Conservation (phyloP, 1,284 basidiomycete species). For the Tilletia horrida region DNA sequence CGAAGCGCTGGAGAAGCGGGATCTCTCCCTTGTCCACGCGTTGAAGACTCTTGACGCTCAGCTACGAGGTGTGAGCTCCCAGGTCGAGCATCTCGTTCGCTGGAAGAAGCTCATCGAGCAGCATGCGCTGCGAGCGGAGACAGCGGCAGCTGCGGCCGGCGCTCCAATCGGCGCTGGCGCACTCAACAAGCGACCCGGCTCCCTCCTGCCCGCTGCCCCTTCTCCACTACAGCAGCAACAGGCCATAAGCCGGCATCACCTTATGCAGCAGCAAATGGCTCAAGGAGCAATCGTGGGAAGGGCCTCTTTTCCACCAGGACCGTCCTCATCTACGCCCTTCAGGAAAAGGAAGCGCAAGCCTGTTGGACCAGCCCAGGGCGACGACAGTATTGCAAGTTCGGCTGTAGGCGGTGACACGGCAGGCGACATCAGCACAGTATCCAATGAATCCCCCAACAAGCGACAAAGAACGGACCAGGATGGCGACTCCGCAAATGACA, state of each 20-base stretch:
- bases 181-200: background rate
- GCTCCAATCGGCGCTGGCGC: background rate
- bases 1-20: background rate
- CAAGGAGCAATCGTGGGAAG: background rate
- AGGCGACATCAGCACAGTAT: background rate
- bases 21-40: background rate
- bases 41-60: conserved; percentile 3
- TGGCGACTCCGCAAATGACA: background rate
- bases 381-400: background rate
- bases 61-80: background rate
- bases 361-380: no score
- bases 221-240: background rate
- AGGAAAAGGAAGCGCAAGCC: conserved; percentile 1
- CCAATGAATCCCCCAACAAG: background rate
- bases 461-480: background rate
- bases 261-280: background rate
- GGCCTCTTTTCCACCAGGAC: background rate
- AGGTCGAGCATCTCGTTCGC: conserved; percentile 2
- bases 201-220: background rate
- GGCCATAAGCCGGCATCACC: background rate
- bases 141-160: background rate
- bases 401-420: background rate
- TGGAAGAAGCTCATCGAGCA: conserved; percentile 14
- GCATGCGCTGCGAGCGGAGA: conserved; percentile 1
- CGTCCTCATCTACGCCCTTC: conserved; percentile 5